Evolutionary conservation across 257 asterid genomes (phyloP), one percentile per base, ranked within the genome.

Genomic region (Ajuga chamaepitys): DNA sequence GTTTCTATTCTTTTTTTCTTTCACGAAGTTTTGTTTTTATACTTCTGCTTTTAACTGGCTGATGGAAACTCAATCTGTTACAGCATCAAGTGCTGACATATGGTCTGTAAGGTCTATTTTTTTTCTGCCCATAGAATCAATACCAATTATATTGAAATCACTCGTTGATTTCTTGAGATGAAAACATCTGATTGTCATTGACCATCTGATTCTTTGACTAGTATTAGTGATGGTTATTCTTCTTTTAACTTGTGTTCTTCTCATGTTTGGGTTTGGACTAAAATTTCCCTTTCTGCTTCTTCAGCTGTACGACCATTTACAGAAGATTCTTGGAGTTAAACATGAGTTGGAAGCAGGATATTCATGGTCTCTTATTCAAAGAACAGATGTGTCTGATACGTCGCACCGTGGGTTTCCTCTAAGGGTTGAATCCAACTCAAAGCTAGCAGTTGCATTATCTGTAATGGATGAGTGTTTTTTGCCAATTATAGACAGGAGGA

Each of bases 401-500:
- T 64, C 80, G 26, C 82, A 81, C 65, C 85, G 83, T 70, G 78
- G 78, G 30, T 88, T 81, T 75, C 76, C 95, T 62, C 95, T 80
- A 79, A 80, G 85, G 77, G 95, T 91, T 70, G 97, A 91, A 76
- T 75, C 91, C 83, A 91, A 91, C 81, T 86, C 97, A 50, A 91
- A 91, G 74, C 82, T 91, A 60, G 95, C 95, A 72, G 89, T 91
- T 60, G 86, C 93, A 4, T 74, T 82, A 41, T 78, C 87, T 64
- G 85, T 91, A 42, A 84, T 91, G 95, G 81, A 91, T 48, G 97
- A 91, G 77, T 91, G 97, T 70, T 91, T 91, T 83, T 54, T 91
- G 81, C 97, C 96, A 52, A 81, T 88, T 14, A 62, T 75, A 75
- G 97, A 91, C 79, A 76, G 97, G 75, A 86, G 95, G 79, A 88